Evolutionary conservation across 2,329 filamentous ascomycete species (phyloP), one percentile per base, ranked within the genome.

Genomic region (Exophiala bonariae): DNA sequence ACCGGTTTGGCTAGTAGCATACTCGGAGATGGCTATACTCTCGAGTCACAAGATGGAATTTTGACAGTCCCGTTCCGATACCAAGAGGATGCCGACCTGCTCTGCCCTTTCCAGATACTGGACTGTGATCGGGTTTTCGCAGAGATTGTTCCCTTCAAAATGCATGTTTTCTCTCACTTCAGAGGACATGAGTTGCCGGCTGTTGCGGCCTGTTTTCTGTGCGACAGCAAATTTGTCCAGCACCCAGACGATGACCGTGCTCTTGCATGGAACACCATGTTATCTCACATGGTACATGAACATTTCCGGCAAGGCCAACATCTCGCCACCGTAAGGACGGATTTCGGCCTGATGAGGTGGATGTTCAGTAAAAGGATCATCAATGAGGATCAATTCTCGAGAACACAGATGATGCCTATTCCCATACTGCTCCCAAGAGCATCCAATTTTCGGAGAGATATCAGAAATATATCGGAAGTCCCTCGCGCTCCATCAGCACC

Each of bases 311-410:
- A 49, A 28, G 70, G 71, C 13, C 64, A 73, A 31, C 65, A 66
- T 16, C 61, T 73, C 7, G 66, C 67, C 2, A 63, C 65, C 4
- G 67, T 65, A 38, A 62, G 66, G 35, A 64, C 69, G 5, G 70
- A 71, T 50, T 71, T 73, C 38, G 66, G 68, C 49, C 58, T 74
- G 11, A 72, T 74, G 70, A 66, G 66, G 41, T 72, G 72, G 57
- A 63, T 74, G 45, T 74, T 70, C 50, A 63, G 62, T 14, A 54
- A 63, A 42, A 62, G 67, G 22, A 61, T 74, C 42, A 73, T 74
- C 49, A 66, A 62, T 10, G 65, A 67, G 14, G 66, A 67, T 11
- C 67, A 73, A 49, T 68, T 73, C 53, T 73, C 70, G 54, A 62
- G 66, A 18, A 63, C 71, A 51, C 71, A 74, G 53, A 58, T 73